Evolutionary conservation across 345 rosid genomes (phyloP).

Genomic region (Cochlearia excelsa): DNA sequence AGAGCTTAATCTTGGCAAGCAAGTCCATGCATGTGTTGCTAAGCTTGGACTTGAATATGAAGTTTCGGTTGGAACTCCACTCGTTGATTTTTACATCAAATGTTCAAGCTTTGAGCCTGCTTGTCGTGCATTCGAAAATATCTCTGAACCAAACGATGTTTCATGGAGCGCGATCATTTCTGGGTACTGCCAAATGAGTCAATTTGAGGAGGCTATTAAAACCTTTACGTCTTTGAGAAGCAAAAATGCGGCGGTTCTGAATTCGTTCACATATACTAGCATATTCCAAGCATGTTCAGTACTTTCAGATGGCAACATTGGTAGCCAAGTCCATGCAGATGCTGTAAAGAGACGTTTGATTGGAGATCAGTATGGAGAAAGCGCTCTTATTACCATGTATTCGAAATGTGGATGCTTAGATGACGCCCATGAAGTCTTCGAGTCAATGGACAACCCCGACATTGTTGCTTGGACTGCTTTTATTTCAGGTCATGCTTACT

Average conservation of each 20-base stretch:
- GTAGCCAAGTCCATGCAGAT: slow-evolving; percentile 75
- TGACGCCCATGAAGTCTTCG: slow-evolving; percentile 53
- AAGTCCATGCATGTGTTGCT: slow-evolving; percentile 54
- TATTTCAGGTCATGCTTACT: slow-evolving; percentile 64
- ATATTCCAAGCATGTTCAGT: slow-evolving; percentile 68
- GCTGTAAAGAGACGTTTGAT: slow-evolving; percentile 60
- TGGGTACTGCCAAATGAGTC: slow-evolving; percentile 60
- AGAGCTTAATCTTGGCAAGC: slow-evolving; percentile 53
- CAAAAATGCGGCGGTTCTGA: slow-evolving; percentile 36
- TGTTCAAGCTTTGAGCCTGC: slow-evolving; percentile 56
- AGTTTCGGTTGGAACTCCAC: slow-evolving; percentile 75
- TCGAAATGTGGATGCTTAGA: slow-evolving; percentile 66
- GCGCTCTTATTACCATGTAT: slow-evolving; percentile 68
- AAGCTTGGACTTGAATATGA: slow-evolving; percentile 65
- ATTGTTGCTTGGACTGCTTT: slow-evolving; percentile 77
- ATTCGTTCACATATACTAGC: slow-evolving; percentile 63
- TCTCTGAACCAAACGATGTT: slow-evolving; percentile 62
- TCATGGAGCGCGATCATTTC: slow-evolving; percentile 67
- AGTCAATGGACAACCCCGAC: slow-evolving; percentile 55
- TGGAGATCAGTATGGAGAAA: slow-evolving; percentile 55
- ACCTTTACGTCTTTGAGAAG: slow-evolving; percentile 52
- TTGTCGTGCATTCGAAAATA: slow-evolving; percentile 46
- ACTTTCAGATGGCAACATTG: slow-evolving; percentile 56
- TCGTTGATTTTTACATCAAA: slow-evolving; percentile 63
- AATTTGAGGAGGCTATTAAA: slow-evolving; percentile 49